Evolutionary conservation across 192 early-diverging fungal species (phyloP).

Genomic region (Coemansia pectinata): DNA sequence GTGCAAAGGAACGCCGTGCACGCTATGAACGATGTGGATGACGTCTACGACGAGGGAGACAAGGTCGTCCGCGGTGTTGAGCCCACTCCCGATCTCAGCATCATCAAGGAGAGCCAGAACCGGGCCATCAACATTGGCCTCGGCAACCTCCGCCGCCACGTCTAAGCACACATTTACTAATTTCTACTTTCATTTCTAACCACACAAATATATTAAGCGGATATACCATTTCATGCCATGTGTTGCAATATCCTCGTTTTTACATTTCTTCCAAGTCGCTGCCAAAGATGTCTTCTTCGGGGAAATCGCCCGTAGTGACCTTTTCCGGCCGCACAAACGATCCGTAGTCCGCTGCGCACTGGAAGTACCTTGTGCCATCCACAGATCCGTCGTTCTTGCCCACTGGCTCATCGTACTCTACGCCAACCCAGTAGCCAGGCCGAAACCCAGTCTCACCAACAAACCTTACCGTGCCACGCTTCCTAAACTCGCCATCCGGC

Average conservation of each 20-base stretch:
- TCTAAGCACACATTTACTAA: constrained; percentile 13
- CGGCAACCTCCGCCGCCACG: constrained; percentile 44
- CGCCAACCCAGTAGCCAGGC: constrained; percentile 88
- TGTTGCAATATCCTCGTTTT: constrained; percentile 34
- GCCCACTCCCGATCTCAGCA: constrained; percentile 26
- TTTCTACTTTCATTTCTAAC: background rate
- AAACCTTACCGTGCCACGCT: constrained; percentile 68
- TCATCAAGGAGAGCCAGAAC: constrained; percentile 49
- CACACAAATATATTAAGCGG: constrained; percentile 9
- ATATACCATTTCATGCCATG: background rate
- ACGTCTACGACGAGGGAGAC: constrained; percentile 17
- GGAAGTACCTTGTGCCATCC: constrained; percentile 76
- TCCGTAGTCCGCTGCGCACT: constrained; percentile 71
- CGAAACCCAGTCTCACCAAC: constrained; percentile 80
- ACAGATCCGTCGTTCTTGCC: constrained; percentile 94
- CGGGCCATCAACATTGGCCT: constrained; percentile 51
- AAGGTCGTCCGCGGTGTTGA: constrained; percentile 29
- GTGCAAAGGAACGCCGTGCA: constrained; percentile 22
- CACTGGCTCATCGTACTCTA: constrained; percentile 94
- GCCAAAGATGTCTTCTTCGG: constrained; percentile 84
- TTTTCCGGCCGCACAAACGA: constrained; percentile 89
- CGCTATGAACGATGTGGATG: background rate
- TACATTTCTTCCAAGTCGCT: constrained; percentile 67
- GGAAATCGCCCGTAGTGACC: constrained; percentile 89
- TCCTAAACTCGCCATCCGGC: constrained; percentile 54